These are phyloP conservation scores for Chytridium lagenaria DNA, from an alignment of 371 early-diverging fungal species.

Conservation along the genomic window DNA sequence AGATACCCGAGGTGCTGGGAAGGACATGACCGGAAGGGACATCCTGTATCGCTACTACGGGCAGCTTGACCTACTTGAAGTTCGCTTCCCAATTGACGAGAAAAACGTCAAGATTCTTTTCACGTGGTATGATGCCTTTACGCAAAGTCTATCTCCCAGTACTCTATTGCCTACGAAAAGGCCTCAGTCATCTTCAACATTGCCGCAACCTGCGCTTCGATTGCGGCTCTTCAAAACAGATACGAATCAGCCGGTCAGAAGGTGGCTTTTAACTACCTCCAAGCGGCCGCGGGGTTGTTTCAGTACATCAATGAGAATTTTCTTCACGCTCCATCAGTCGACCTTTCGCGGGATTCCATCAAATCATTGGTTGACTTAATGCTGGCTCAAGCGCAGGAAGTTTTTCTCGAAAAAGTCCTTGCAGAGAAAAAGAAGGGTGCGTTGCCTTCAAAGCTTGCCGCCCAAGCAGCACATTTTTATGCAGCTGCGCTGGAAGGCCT, in stretches of 20 bases:
- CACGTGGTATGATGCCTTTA: slow-evolving; percentile 91
- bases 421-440: slow-evolving; percentile 84
- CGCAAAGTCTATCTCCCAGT: slow-evolving; percentile 70
- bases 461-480: slow-evolving; percentile 83
- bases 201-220: slow-evolving; percentile 67
- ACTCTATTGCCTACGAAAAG: slow-evolving; percentile 94
- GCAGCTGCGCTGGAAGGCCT: slow-evolving; percentile 70
- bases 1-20: slow-evolving; percentile 93
- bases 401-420: slow-evolving; percentile 84
- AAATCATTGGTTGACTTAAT: slow-evolving; percentile 81
- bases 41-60: slow-evolving; percentile 94
- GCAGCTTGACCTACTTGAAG: slow-evolving; percentile 92
- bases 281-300: slow-evolving; percentile 91
- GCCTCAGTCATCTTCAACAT: slow-evolving; percentile 94
- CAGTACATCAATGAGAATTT: slow-evolving; percentile 96
- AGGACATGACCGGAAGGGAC: slow-evolving; percentile 89
- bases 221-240: slow-evolving; percentile 74
- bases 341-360: slow-evolving; percentile 87
- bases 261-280: slow-evolving; percentile 85
- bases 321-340: slow-evolving; percentile 92
- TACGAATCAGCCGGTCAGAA: slow-evolving; percentile 79
- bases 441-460: slow-evolving; percentile 87
- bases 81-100: slow-evolving; percentile 91
- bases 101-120: slow-evolving; percentile 86
- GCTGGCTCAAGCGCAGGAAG: slow-evolving; percentile 96